Evolutionary conservation across 169 alveolate genomes (phyloP).

Genomic region (Cryptosporidium meleagridis): DNA sequence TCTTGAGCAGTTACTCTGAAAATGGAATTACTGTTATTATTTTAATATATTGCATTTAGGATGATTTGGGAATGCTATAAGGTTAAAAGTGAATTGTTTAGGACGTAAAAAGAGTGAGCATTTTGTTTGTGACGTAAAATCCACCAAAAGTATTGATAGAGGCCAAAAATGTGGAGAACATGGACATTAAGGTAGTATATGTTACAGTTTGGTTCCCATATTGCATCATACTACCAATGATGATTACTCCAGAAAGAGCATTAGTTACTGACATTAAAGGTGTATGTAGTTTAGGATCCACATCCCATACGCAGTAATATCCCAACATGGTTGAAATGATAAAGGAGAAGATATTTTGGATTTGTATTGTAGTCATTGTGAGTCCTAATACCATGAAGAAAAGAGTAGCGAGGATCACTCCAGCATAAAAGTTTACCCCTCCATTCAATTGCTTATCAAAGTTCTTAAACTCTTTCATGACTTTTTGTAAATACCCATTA

Average conservation of each 20-base stretch:
- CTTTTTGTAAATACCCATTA: not conserved
- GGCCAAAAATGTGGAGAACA: conserved; percentile 75
- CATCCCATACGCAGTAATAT: conserved; percentile 83
- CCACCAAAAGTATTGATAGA: conserved; percentile 83
- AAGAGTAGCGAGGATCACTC: not conserved
- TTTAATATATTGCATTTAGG: no score
- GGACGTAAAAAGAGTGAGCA: conserved; percentile 74
- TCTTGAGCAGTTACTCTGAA: no score
- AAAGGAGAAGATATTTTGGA: conserved; percentile 63
- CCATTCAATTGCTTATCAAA: not conserved
- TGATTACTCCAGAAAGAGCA: conserved; percentile 84
- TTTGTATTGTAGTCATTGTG: conserved; percentile 25
- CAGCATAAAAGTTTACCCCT: not conserved
- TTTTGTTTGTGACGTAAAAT: conserved; percentile 82
- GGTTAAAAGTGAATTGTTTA: not conserved
- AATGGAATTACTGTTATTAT: not conserved
- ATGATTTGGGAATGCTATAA: no score
- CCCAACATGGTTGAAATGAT: conserved; percentile 81
- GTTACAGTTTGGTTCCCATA: conserved; percentile 68
- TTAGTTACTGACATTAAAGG: conserved; percentile 85
- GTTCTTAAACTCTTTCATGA: not conserved
- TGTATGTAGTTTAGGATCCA: conserved; percentile 82
- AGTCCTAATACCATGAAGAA: conserved; percentile 34
- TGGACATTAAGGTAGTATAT: conserved; percentile 51
- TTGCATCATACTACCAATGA: conserved; percentile 81